phyloP scores from a whole-genome alignment of 2,329 filamentous ascomycete species.

The Alternaria tenuissima region DNA sequence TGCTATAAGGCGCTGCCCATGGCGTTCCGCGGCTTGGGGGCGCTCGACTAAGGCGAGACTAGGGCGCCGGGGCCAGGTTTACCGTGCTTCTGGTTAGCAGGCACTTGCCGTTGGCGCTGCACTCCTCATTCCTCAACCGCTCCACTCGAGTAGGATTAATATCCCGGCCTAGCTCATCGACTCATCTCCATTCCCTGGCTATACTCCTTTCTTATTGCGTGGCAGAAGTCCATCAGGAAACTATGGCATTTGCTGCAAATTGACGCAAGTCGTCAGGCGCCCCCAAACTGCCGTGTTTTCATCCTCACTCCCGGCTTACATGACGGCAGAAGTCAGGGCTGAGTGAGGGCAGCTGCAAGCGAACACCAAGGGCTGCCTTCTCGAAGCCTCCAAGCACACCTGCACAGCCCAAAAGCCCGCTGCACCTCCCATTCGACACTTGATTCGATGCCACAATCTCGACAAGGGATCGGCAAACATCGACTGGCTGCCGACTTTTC shows the following conservation, averaged over 20 bases:
- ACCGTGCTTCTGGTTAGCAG: conserved; percentile 7
- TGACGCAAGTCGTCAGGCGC: background rate
- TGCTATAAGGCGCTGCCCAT: conserved; percentile 15
- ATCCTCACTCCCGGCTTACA: conserved; percentile 4
- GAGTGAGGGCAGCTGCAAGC: background rate
- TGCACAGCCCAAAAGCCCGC: conserved; percentile 3
- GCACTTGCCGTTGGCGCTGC: conserved; percentile 7
- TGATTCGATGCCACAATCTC: background rate
- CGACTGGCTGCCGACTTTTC: conserved; percentile 1
- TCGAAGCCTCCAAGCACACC: conserved; percentile 4
- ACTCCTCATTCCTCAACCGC: conserved; percentile 9
- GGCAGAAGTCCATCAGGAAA: background rate
- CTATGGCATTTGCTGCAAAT: conserved; percentile 2
- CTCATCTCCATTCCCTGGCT: conserved; percentile 4
- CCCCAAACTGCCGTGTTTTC: background rate
- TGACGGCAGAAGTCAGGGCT: background rate
- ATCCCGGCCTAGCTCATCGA: background rate
- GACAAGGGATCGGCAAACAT: conserved; percentile 2
- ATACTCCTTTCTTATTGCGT: conserved; percentile 2
- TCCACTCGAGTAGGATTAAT: background rate
- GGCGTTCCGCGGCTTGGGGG: conserved; percentile 7
- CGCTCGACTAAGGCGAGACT: conserved; percentile 6
- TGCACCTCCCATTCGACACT: conserved; percentile 3
- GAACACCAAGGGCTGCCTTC: conserved; percentile 7
- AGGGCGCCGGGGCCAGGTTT: conserved; percentile 3